Percentiles rank a stretch among this genome's conserved stretches.
Conservation (phyloP, 2,329 filamentous ascomycete genomes). For the Thelonectria blattea region DNA sequence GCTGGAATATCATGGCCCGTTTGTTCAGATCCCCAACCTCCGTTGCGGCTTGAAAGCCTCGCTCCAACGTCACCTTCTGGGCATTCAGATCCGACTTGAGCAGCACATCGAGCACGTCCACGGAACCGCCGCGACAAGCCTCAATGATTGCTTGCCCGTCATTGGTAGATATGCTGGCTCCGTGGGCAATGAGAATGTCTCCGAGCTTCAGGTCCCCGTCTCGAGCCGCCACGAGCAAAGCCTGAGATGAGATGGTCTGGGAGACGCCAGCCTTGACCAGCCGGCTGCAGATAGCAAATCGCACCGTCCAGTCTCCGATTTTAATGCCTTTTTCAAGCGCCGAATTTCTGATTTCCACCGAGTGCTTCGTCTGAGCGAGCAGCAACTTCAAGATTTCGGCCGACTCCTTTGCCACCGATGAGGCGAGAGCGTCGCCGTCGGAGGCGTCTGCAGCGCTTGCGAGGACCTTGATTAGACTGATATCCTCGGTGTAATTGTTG, state of each 20-base stretch:
- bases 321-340: constrained; percentile 53
- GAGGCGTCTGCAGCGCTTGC: constrained; percentile 54
- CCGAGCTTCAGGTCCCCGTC: constrained; percentile 60
- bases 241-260: constrained; percentile 53
- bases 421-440: constrained; percentile 55
- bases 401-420: constrained; percentile 54
- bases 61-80: constrained; percentile 51
- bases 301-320: constrained; percentile 46
- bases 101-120: constrained; percentile 57
- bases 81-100: constrained; percentile 49
- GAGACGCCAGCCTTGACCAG: constrained; percentile 55
- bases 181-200: constrained; percentile 56
- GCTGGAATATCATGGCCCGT: constrained; percentile 56
- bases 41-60: constrained; percentile 62
- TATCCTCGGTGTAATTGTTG: constrained; percentile 53
- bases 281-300: constrained; percentile 52
- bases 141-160: constrained; percentile 61
- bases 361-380: constrained; percentile 46
- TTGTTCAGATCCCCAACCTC: constrained; percentile 57
- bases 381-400: constrained; percentile 55
- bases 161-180: constrained; percentile 57
- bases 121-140: constrained; percentile 58
- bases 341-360: constrained; percentile 45
- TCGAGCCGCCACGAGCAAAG: constrained; percentile 56
- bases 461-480: constrained; percentile 54